Evolutionary conservation across 2,329 filamentous ascomycete species (phyloP).

Genomic region (Fusarium illudens): DNA sequence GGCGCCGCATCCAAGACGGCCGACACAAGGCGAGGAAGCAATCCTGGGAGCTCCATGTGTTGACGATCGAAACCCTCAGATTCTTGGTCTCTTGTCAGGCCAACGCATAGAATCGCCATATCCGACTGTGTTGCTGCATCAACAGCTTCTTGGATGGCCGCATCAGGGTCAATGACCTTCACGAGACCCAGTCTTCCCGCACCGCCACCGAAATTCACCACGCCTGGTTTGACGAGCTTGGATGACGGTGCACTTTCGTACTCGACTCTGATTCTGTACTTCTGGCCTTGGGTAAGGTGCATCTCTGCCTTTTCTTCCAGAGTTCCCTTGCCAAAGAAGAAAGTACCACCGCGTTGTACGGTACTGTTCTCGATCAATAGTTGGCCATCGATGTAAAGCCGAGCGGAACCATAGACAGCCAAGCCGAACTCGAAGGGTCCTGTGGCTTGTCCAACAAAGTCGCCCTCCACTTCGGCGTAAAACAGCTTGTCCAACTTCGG

Average conservation of each 20-base stretch:
- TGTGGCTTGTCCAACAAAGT: conserved; percentile 22
- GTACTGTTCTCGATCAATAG: conserved; percentile 44
- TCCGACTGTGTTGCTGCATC: background rate
- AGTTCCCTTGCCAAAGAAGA: conserved; percentile 48
- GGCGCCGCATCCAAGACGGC: conserved; percentile 1
- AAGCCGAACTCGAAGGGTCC: conserved; percentile 46
- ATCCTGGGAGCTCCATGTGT: conserved; percentile 5
- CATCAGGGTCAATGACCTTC: background rate
- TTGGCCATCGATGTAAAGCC: conserved; percentile 45
- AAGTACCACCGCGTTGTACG: conserved; percentile 43
- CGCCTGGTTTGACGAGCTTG: conserved; percentile 9
- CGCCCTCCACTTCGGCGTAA: conserved; percentile 35
- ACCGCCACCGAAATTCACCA: conserved; percentile 12
- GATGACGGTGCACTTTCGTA: conserved; percentile 11
- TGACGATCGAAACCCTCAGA: conserved; percentile 14
- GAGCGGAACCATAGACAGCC: conserved; percentile 43
- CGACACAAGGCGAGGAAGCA: background rate
- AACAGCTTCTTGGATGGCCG: background rate
- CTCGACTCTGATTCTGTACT: conserved; percentile 17
- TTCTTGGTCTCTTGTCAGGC: conserved; percentile 10
- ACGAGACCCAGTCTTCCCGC: conserved; percentile 10
- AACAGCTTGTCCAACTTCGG: conserved; percentile 25
- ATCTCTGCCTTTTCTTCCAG: conserved; percentile 40
- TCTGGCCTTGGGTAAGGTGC: conserved; percentile 8
- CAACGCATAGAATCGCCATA: background rate